These are phyloP conservation scores for Ophiocordyceps australis DNA, from an alignment of 2,329 filamentous ascomycete species.

Conservation along the genomic window DNA sequence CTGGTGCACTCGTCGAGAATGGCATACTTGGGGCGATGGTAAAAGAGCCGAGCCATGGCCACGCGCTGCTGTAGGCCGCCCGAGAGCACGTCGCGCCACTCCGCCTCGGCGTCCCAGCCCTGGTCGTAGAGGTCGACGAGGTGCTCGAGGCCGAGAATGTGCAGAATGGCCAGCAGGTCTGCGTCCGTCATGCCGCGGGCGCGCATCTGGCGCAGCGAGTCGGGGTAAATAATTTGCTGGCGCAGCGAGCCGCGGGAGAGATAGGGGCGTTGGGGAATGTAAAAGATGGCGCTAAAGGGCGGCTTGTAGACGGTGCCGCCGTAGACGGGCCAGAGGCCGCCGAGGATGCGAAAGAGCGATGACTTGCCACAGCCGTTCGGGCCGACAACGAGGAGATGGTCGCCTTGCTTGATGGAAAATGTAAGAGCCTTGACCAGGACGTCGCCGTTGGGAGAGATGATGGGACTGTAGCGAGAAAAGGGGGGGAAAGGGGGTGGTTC, in stretches of 20 bases:
- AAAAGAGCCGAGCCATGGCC: slow-evolving; percentile 90
- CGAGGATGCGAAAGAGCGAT: slow-evolving; percentile 86
- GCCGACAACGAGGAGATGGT: slow-evolving; percentile 86
- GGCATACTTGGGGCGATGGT: slow-evolving; percentile 81
- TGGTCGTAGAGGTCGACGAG: slow-evolving; percentile 59
- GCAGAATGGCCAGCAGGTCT: slow-evolving; percentile 61
- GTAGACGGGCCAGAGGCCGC: slow-evolving; percentile 94
- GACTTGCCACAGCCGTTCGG: slow-evolving; percentile 97
- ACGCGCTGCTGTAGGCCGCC: slow-evolving; percentile 89
- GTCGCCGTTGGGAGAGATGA: slow-evolving; percentile 92
- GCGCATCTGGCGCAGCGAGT: slow-evolving; percentile 74
- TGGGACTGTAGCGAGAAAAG: slow-evolving; percentile 41
- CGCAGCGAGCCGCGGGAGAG: slow-evolving; percentile 80
- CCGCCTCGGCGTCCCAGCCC: slow-evolving; percentile 85
- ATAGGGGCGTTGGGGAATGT: slow-evolving; percentile 92
- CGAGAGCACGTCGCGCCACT: slow-evolving; percentile 90
- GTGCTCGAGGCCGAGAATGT: slow-evolving; percentile 64
- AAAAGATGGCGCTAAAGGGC: slow-evolving; percentile 85
- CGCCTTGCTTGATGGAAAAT: slow-evolving; percentile 70
- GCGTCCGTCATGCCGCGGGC: slow-evolving; percentile 66
- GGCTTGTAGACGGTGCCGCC: slow-evolving; percentile 87
- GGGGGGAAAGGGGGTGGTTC: not conserved
- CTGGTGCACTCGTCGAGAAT: slow-evolving; percentile 96
- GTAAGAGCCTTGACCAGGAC: slow-evolving; percentile 73
- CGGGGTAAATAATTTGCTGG: slow-evolving; percentile 93